Conservation (phyloP, 1,139 yeast species). For the Entelexis paramagnoliae region DNA sequence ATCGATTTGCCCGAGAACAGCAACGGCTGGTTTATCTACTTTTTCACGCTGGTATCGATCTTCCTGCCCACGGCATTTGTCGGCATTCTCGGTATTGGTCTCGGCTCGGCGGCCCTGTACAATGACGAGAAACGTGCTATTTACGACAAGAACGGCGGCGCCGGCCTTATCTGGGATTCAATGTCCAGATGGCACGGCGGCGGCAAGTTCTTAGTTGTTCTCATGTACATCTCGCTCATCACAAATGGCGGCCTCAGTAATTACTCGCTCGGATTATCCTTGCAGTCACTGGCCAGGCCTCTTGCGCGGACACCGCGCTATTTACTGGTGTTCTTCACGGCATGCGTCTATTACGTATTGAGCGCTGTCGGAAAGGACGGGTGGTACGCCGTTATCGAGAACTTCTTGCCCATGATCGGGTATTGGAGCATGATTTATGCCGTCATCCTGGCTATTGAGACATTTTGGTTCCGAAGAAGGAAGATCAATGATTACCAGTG, state of each 20-base stretch:
- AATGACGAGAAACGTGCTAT: constrained; percentile 45
- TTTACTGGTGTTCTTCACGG: constrained; percentile 59
- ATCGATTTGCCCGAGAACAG: constrained; percentile 70
- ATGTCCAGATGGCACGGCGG: constrained; percentile 68
- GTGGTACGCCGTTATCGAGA: constrained; percentile 67
- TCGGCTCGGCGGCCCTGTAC: constrained; percentile 55
- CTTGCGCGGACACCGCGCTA: constrained; percentile 68
- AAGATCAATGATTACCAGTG: constrained; percentile 34
- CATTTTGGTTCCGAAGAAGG: constrained; percentile 54
- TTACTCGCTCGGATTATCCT: constrained; percentile 73
- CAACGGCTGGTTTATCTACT: constrained; percentile 46
- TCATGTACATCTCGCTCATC: constrained; percentile 61
- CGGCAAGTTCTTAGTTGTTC: constrained; percentile 63
- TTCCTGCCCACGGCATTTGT: constrained; percentile 64
- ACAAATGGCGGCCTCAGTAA: constrained; percentile 75
- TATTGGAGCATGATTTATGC: constrained; percentile 87
- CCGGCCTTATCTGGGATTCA: constrained; percentile 61
- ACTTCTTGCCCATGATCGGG: constrained; percentile 88
- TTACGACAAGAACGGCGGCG: constrained; percentile 45
- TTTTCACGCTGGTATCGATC: constrained; percentile 58
- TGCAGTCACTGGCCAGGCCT: constrained; percentile 57
- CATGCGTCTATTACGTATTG: constrained; percentile 50
- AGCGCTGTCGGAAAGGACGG: constrained; percentile 58
- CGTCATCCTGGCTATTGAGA: constrained; percentile 62
- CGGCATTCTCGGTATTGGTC: constrained; percentile 59